These are phyloP conservation scores for Brassica carinata DNA, from an alignment of 345 rosid genomes.

Conservation along the genomic window DNA sequence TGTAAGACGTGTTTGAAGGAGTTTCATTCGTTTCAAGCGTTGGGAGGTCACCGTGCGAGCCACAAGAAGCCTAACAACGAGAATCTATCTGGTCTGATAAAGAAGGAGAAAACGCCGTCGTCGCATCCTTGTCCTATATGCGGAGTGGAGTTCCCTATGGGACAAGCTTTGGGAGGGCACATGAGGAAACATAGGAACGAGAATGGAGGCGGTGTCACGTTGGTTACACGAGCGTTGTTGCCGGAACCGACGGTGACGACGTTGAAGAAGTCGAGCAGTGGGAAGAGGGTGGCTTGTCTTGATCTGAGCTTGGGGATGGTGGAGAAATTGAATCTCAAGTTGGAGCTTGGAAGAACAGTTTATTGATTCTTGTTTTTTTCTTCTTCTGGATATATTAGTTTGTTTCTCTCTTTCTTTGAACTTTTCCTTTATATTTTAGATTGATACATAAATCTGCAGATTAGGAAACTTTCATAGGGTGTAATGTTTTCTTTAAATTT, in stretches of 20 bases:
- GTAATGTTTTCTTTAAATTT: neutral
- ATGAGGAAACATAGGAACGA: slow-evolving; percentile 82
- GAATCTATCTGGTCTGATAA: slow-evolving; percentile 17
- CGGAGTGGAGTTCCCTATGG: slow-evolving; percentile 78
- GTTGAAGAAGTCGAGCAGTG: slow-evolving; percentile 57
- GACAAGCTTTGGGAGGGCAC: slow-evolving; percentile 94
- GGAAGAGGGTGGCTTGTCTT: slow-evolving; percentile 40
- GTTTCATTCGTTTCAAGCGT: slow-evolving; percentile 85
- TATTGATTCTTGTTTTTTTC: slow-evolving; percentile 7
- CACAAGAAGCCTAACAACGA: slow-evolving; percentile 45
- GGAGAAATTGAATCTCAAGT: slow-evolving; percentile 33
- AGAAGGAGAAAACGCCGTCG: slow-evolving; percentile 36
- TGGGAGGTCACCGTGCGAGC: slow-evolving; percentile 63
- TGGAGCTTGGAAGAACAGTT: slow-evolving; percentile 44
- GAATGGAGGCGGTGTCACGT: slow-evolving; percentile 11
- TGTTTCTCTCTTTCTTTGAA: slow-evolving; percentile 23
- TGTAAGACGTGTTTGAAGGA: slow-evolving; percentile 81
- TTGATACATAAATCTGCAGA: slow-evolving; percentile 10
- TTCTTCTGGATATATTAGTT: slow-evolving; percentile 22
- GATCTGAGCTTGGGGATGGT: slow-evolving; percentile 34
- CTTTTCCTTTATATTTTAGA: slow-evolving; percentile 21
- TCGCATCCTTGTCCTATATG: slow-evolving; percentile 85
- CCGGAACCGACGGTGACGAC: slow-evolving; percentile 42
- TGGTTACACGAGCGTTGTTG: slow-evolving; percentile 45
- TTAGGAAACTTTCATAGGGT: slow-evolving; percentile 21